These are phyloP conservation scores for Trichoderma aggressivum DNA, from an alignment of 2,329 filamentous ascomycete genomes.

Conservation along the genomic window DNA sequence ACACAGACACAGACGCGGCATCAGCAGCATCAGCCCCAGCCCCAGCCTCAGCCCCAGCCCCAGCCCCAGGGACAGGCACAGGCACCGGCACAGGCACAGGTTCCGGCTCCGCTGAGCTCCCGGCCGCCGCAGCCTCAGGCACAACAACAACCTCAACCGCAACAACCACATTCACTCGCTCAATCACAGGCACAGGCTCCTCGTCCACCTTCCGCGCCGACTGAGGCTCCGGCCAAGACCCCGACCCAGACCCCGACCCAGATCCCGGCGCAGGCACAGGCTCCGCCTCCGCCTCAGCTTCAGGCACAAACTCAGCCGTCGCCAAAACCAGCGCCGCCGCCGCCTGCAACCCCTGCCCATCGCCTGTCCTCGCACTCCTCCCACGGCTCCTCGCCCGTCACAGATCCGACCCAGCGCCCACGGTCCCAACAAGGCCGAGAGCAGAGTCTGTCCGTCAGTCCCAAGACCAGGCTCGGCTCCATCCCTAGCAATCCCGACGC, in stretches of 20 bases:
- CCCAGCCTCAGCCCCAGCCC: no score
- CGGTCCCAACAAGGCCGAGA: constrained; percentile 62
- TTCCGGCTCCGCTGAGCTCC: neutral
- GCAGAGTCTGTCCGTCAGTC: constrained; percentile 70
- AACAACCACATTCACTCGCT: neutral
- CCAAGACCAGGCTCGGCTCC: constrained; percentile 64
- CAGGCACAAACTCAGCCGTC: constrained; percentile 32
- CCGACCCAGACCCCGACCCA: constrained; percentile 20
- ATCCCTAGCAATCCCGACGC: constrained; percentile 43
- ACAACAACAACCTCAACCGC: neutral
- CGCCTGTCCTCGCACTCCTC: constrained; percentile 34
- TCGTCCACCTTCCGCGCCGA: neutral
- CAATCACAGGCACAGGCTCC: neutral
- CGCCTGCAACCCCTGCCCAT: constrained; percentile 34
- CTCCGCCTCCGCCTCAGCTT: constrained; percentile 18
- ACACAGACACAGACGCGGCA: neutral
- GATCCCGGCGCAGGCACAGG: constrained; percentile 23
- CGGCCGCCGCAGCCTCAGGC: constrained; percentile 22
- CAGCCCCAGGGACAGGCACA: neutral
- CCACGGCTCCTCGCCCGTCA: constrained; percentile 43
- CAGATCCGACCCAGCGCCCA: constrained; percentile 46
- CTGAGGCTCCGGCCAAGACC: constrained; percentile 20
- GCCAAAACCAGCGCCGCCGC: constrained; percentile 28
- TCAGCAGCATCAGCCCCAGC: neutral
- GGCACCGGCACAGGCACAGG: neutral